Base-by-base conservation (phyloP, 805 yeast genomes). In the Yarrowia sp. region DNA sequence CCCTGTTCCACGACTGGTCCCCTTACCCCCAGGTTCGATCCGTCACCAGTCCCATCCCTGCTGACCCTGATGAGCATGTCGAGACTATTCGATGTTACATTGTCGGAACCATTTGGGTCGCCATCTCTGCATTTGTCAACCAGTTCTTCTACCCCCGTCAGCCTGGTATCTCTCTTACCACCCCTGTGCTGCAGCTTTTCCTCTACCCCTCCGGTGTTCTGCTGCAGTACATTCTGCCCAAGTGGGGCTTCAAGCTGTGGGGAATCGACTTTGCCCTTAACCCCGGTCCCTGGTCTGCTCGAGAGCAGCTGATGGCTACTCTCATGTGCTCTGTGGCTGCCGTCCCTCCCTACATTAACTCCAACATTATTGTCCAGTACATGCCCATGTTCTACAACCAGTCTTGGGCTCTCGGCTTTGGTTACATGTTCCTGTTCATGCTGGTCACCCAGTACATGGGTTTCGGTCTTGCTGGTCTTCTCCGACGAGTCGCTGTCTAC, bases 361-460 rank as follows among this genome's bases (percentile, higher is more conserved):
- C 65, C 36, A 68, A 69, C 65, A 65, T 71, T 44, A 31, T 67
- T 14, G 71, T 69, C 14, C 74, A 71, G 69, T 74, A 62, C 75
- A 75, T 65, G 69, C 78, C 45, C 70, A 71, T 39, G 69, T 75
- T 41, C 62, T 73, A 68, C 64, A 66, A 64, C 69, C 70, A 64
- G 68, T 72, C 51, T 65, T 74, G 73, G 81, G 81, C 69, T 67
- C 71, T 47, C 17, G 32, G 33, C 9, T 51, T 64, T 15, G 68
- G 74, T 64, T 84, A 81, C 68, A 83, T 81, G 67, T 72, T 85
- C 32, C 71, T 84, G 65, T 75, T 84, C 43, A 80, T 81, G 43
- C 76, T 84, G 72, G 80, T 87, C 18, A 82, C 88, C 43, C 90
- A 87, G 73, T 80, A 82, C 73, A 76, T 86, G 67, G 90, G 90